Conservation (phyloP, 169 alveolate genomes). For the Cryptosporidium felis region DNA sequence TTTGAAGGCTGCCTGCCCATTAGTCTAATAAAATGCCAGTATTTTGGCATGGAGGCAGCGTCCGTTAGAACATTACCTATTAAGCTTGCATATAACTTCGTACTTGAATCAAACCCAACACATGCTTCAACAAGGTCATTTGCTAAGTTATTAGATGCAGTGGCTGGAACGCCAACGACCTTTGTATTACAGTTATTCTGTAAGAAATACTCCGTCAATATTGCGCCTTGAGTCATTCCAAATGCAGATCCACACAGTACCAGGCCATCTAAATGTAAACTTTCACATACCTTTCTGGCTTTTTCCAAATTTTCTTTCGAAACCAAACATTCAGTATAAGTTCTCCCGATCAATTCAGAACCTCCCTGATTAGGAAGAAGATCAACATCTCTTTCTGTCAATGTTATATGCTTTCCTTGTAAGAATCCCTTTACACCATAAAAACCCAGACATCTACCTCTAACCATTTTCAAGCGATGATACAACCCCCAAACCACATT, state of each 20-base stretch:
- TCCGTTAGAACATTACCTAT: slow-evolving; percentile 98
- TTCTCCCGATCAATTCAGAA: slow-evolving; percentile 90
- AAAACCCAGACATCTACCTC: slow-evolving; percentile 87
- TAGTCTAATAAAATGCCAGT: slow-evolving; percentile 97
- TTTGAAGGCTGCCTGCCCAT: slow-evolving; percentile 98
- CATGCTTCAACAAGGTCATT: slow-evolving; percentile 90
- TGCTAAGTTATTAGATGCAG: slow-evolving; percentile 92
- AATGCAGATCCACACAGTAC: slow-evolving; percentile 96
- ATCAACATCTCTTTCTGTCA: slow-evolving; percentile 87
- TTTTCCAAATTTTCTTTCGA: slow-evolving; percentile 78
- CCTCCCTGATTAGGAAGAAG: slow-evolving; percentile 95
- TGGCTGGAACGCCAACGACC: slow-evolving; percentile 95
- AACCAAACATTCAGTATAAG: slow-evolving; percentile 79
- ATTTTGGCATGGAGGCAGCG: slow-evolving; percentile 96
- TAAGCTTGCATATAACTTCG: slow-evolving; percentile 93
- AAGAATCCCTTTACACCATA: slow-evolving; percentile 89
- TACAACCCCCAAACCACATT: slow-evolving; percentile 95
- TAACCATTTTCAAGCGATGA: slow-evolving; percentile 83
- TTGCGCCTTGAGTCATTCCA: slow-evolving; percentile 93
- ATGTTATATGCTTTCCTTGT: slow-evolving; percentile 86
- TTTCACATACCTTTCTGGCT: slow-evolving; percentile 76
- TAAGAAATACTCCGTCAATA: slow-evolving; percentile 89
- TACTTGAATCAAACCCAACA: slow-evolving; percentile 97
- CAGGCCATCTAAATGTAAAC: slow-evolving; percentile 90
- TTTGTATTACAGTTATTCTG: slow-evolving; percentile 85